Conservation (phyloP, 352 stramenopile species). For the Phytophthora pluvialis region DNA sequence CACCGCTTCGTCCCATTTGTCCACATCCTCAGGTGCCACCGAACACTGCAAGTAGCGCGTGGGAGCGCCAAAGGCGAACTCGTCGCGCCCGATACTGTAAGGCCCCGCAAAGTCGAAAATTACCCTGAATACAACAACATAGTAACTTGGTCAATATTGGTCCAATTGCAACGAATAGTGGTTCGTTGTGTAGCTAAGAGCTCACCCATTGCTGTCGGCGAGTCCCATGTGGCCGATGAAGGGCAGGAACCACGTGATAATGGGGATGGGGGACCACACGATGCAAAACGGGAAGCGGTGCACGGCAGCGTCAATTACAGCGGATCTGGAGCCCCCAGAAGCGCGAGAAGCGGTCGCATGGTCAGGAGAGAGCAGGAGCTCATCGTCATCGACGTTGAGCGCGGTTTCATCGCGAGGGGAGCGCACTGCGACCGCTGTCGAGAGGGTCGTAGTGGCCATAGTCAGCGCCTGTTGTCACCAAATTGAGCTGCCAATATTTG, state of each 20-base stretch:
- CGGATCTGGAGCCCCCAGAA: neutral
- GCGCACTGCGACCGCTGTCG: neutral
- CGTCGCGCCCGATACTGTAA: slow-evolving; percentile 91
- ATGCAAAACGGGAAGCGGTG: slow-evolving; percentile 92
- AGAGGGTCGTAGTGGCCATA: too few relatives aligned
- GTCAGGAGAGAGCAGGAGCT: slow-evolving; percentile 22
- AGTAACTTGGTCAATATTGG: slow-evolving; percentile 9
- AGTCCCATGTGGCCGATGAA: slow-evolving; percentile 98
- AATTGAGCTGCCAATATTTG: too few relatives aligned
- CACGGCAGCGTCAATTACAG: slow-evolving; percentile 38
- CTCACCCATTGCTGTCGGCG: slow-evolving; percentile 82
- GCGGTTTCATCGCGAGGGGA: slow-evolving; percentile 1
- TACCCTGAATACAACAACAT: slow-evolving; percentile 56
- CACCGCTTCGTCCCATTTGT: slow-evolving; percentile 92
- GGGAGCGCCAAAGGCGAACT: slow-evolving; percentile 88
- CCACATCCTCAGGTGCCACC: slow-evolving; percentile 48
- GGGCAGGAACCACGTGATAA: slow-evolving; percentile 93
- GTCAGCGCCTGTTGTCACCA: too few relatives aligned
- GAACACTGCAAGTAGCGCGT: slow-evolving; percentile 91
- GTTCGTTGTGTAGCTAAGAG: neutral
- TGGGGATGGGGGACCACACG: slow-evolving; percentile 92
- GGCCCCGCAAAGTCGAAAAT: slow-evolving; percentile 97
- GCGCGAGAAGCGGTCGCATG: slow-evolving; percentile 5
- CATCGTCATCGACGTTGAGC: slow-evolving; percentile 20
- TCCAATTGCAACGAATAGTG: neutral